Evolutionary conservation across 1,139 yeast genomes (phyloP).

Genomic region (Suhomyces bolitotheri): DNA sequence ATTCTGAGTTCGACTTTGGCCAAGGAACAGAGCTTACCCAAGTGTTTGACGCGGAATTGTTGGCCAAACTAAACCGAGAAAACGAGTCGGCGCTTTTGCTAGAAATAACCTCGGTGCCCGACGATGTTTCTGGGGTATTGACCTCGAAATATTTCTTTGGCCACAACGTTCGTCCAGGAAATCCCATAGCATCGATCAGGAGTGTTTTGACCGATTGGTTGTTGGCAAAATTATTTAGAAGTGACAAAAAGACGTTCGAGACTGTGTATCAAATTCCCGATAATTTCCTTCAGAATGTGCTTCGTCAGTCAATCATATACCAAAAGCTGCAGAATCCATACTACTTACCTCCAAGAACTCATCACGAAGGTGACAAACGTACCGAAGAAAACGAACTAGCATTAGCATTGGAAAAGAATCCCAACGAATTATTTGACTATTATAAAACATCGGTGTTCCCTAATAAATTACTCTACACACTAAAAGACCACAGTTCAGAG

Average conservation of each 20-base stretch:
- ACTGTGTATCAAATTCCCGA: slow-evolving; percentile 15
- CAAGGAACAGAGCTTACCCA: slow-evolving; percentile 8
- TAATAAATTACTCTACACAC: slow-evolving; percentile 33
- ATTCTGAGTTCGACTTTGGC: slow-evolving; percentile 16
- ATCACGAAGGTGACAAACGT: slow-evolving; percentile 9
- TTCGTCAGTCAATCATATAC: slow-evolving; percentile 32
- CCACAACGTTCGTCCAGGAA: slow-evolving; percentile 1
- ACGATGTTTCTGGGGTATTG: neutral
- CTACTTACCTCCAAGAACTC: slow-evolving; percentile 36
- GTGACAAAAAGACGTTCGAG: slow-evolving; percentile 3
- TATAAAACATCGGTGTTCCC: slow-evolving; percentile 44
- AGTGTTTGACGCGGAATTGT: slow-evolving; percentile 12
- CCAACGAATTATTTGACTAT: slow-evolving; percentile 9
- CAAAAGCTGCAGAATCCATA: slow-evolving; percentile 32
- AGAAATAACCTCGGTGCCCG: slow-evolving; percentile 5
- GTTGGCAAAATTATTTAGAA: slow-evolving; percentile 12
- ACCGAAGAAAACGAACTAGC: slow-evolving; percentile 10
- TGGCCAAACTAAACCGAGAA: slow-evolving; percentile 24
- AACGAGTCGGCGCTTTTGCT: slow-evolving; percentile 30
- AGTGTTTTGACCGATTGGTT: slow-evolving; percentile 10
- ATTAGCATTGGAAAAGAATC: slow-evolving; percentile 13
- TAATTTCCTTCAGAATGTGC: slow-evolving; percentile 28
- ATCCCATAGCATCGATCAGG: slow-evolving; percentile 2
- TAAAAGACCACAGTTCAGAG: slow-evolving; percentile 65
- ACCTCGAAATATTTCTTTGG: slow-evolving; percentile 14